Evolutionary conservation across 768 basidiomycete genomes (phyloP), one percentile per base, ranked within the genome.

Genomic region (Boletales sp.): DNA sequence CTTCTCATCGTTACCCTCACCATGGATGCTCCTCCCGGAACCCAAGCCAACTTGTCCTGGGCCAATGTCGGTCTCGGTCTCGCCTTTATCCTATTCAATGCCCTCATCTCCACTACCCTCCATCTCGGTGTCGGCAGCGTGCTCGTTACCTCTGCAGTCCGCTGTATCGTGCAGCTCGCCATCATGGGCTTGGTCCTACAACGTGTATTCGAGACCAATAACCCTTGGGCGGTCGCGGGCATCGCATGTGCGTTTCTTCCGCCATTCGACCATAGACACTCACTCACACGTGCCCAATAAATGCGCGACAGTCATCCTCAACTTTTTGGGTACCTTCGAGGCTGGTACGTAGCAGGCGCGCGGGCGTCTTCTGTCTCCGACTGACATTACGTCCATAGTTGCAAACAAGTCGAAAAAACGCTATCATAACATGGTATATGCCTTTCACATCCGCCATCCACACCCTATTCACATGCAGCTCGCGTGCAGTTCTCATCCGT

Each of bases 111-210:
- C 2, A 69, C 74, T 7, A 55, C 73, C 1, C 78, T 91, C 51
- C 74, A 82, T 5, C 79, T 94, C 17, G 87, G 82, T 3, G 74
- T 93, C 39, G 87, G 84, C 1, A 65, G 73, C 1, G 83, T 84
- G 6, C 77, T 94, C 19, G 58, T 88, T 18, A 78, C 83, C 8
- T 81, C 90, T 0, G 83, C 89, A 0, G 49, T 83, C 38, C 73
- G 92, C 65, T 94, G 92, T 63, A 71, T 89, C 17, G 69, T 86
- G 9, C 92, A 94, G 69, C 79, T 94, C 18, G 80, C 82, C 14
- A 66, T 90, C 13, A 85, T 94, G 52, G 87, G 83, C 0, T 69
- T 82, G 19, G 60, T 92, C 8, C 65, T 93, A 18, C 81, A 87
- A 53, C 75, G 75, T 30, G 85, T 94, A 4, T 93, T 94, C 60